phyloP scores from a whole-genome alignment of 768 basidiomycete genomes.

The Lactifluus pinguis region DNA sequence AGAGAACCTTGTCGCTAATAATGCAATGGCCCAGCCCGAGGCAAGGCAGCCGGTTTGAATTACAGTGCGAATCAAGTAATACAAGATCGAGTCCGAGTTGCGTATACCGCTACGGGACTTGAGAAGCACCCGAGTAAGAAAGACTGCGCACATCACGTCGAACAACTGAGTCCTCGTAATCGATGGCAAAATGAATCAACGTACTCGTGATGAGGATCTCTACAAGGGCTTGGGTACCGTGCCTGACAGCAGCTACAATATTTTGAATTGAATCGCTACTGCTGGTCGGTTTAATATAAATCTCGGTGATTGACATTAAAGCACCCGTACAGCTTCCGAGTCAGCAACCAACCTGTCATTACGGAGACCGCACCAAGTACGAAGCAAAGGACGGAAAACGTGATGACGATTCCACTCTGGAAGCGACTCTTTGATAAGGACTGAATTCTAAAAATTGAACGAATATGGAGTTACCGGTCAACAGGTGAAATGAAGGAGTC shows the following conservation, averaged over 20 bases:
- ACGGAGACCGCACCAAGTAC: neutral
- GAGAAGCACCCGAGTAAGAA: neutral
- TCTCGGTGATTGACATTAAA: neutral
- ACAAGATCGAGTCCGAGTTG: neutral
- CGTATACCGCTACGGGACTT: neutral
- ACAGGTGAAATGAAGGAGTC: neutral
- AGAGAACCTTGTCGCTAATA: neutral
- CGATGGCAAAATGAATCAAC: neutral
- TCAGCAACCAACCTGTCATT: neutral
- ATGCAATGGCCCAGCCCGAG: neutral
- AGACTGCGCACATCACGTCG: neutral
- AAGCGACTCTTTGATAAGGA: neutral
- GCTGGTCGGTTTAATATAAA: neutral
- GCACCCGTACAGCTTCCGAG: neutral
- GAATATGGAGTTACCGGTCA: neutral
- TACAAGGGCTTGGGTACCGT: neutral
- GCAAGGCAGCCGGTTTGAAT: conserved; percentile 1
- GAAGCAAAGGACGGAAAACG: neutral
- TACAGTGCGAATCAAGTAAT: neutral
- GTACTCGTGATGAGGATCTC: neutral
- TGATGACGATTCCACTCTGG: neutral
- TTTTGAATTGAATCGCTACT: neutral
- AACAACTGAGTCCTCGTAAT: neutral
- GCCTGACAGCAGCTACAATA: neutral
- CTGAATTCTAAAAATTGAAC: neutral